A percentile compares a stretch with the other conserved stretches of the same genome.
Conservation (phyloP, 257 asterid genomes). For the Jaltomata sinuosa region DNA sequence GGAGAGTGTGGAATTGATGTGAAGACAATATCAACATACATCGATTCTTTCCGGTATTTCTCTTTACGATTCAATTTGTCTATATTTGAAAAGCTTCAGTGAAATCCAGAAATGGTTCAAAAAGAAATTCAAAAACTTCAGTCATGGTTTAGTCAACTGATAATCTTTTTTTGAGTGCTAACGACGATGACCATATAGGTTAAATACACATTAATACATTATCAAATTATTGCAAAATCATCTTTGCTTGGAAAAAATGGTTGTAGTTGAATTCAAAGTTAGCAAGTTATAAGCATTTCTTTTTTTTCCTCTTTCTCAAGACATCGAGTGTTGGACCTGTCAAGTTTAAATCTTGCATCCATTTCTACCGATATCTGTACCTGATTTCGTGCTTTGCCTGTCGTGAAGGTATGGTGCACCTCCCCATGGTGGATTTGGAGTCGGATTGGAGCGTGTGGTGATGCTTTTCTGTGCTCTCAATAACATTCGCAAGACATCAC, state of each 20-base stretch:
- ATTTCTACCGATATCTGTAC: background rate
- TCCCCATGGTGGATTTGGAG: conserved; percentile 91
- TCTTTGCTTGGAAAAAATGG: background rate
- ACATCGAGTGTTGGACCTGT: background rate
- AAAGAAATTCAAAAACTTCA: background rate
- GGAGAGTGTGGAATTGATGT: conserved; percentile 66
- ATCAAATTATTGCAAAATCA: background rate
- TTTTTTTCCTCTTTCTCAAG: background rate
- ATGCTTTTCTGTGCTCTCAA: conserved; percentile 84
- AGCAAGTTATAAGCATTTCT: background rate
- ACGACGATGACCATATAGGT: background rate
- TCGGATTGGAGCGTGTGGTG: conserved; percentile 85
- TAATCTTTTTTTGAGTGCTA: background rate
- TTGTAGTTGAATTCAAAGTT: background rate
- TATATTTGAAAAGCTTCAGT: background rate
- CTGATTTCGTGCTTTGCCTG: background rate
- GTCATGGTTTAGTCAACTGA: background rate
- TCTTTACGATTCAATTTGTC: background rate
- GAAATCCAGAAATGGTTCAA: background rate
- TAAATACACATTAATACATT: background rate
- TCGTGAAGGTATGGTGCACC: conserved; percentile 65
- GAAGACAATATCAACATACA: conserved; percentile 62
- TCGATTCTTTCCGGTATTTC: conserved; percentile 72
- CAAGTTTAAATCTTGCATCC: background rate
- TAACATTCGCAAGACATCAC: conserved; percentile 78